Evolutionary conservation across 768 basidiomycete species (phyloP).

Genomic region (Clavaria fumosa): DNA sequence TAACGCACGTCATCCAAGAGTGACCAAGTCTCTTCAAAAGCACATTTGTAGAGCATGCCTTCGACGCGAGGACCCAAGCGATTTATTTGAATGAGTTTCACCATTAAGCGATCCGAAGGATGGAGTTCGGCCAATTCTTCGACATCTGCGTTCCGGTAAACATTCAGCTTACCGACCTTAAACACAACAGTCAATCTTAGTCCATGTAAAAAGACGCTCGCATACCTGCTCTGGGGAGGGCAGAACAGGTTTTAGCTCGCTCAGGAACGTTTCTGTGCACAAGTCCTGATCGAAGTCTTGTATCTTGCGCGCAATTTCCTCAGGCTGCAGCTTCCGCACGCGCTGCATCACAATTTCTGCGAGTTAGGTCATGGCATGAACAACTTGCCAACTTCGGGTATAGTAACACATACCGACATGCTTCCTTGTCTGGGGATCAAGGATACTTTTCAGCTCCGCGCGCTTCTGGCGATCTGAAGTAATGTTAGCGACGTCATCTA

Average conservation of each 20-base stretch:
- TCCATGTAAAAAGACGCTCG: too few relatives aligned
- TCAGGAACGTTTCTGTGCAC: slow-evolving; percentile 79
- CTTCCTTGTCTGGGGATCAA: slow-evolving; percentile 85
- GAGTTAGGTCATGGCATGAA: slow-evolving; percentile 3
- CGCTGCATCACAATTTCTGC: slow-evolving; percentile 88
- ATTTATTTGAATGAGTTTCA: slow-evolving; percentile 89
- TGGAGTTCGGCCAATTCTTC: slow-evolving; percentile 84
- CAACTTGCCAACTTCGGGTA: neutral
- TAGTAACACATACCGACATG: slow-evolving; percentile 60
- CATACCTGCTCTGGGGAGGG: slow-evolving; percentile 82
- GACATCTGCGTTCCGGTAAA: slow-evolving; percentile 73
- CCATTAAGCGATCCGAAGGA: slow-evolving; percentile 91
- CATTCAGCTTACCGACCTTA: slow-evolving; percentile 77
- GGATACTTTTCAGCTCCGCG: slow-evolving; percentile 81
- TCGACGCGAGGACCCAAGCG: slow-evolving; percentile 77
- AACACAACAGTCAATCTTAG: neutral
- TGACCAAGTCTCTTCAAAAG: slow-evolving; percentile 74
- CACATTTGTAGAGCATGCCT: slow-evolving; percentile 87
- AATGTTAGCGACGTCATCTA: slow-evolving; percentile 8
- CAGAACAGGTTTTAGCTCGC: slow-evolving; percentile 73
- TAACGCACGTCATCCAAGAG: slow-evolving; percentile 63
- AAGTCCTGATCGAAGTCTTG: slow-evolving; percentile 76
- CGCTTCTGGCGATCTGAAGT: slow-evolving; percentile 60
- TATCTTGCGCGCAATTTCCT: slow-evolving; percentile 74
- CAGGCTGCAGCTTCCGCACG: slow-evolving; percentile 67